These are phyloP conservation scores for Caryocar brasiliense DNA, from an alignment of 441 rosid species.

Conservation along the genomic window DNA sequence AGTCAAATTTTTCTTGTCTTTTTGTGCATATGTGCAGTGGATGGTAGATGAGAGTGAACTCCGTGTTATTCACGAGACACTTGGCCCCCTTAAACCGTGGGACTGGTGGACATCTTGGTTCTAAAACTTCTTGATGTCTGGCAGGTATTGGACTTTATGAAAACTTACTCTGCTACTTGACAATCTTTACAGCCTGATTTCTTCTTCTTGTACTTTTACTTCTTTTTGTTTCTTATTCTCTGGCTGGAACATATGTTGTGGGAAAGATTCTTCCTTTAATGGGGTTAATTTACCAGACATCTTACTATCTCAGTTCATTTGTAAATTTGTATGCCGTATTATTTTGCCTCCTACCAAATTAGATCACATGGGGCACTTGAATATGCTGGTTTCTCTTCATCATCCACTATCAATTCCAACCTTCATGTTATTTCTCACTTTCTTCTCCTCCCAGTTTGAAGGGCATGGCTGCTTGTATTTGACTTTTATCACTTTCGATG, in stretches of 20 bases:
- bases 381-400: slow-evolving; percentile 51
- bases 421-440: slow-evolving; percentile 41
- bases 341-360: slow-evolving; percentile 43
- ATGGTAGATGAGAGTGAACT: slow-evolving; percentile 94
- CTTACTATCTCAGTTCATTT: no score
- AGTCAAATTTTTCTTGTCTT: slow-evolving; percentile 3
- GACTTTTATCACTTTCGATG: neutral
- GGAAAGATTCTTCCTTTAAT: no score
- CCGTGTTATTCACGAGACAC: slow-evolving; percentile 86
- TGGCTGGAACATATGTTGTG: no score
- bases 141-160: slow-evolving; percentile 84
- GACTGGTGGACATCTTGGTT: slow-evolving; percentile 99
- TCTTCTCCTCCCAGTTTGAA: neutral
- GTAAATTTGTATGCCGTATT: no score
- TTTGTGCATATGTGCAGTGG: slow-evolving; percentile 55
- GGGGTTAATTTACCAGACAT: no score
- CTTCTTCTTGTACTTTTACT: neutral
- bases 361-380: slow-evolving; percentile 44
- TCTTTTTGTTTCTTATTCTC: neutral
- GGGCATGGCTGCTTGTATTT: neutral
- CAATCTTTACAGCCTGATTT: neutral
- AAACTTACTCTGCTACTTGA: slow-evolving; percentile 4
- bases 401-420: slow-evolving; percentile 39
- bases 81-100: slow-evolving; percentile 97
- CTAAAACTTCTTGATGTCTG: slow-evolving; percentile 92